Percentiles rank a stretch among this genome's conserved stretches.
Evolutionary conservation across 225 moss, liverwort and hornwort genomes (phyloP).

Genomic region (Marchantia polymorpha): DNA sequence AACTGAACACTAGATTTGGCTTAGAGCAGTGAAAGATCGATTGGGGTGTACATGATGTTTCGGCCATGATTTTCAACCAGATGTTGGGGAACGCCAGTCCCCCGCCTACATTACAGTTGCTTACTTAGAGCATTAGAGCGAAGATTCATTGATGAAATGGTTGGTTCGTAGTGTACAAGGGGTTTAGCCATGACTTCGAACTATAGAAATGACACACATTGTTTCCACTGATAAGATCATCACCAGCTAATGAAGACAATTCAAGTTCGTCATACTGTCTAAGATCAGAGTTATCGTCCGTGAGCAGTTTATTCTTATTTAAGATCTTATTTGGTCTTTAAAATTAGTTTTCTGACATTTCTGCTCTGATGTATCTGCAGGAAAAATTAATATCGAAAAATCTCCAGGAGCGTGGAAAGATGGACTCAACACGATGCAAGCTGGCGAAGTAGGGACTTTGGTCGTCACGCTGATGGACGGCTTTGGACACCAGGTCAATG

Average conservation of each 20-base stretch:
- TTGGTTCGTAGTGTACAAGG: too few species aligned
- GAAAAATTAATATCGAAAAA: background rate
- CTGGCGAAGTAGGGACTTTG: background rate
- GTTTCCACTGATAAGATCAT: background rate
- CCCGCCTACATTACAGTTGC: background rate
- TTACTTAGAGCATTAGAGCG: background rate
- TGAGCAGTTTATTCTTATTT: too few species aligned
- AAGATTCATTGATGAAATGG: background rate
- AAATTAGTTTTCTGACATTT: background rate
- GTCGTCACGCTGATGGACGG: background rate
- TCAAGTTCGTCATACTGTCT: background rate
- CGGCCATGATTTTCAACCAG: background rate
- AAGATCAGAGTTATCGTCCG: too few species aligned
- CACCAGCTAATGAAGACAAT: background rate
- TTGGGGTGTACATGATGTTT: too few species aligned
- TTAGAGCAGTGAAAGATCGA: background rate
- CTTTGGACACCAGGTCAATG: background rate
- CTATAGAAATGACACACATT: background rate
- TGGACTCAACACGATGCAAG: background rate
- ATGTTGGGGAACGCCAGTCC: background rate
- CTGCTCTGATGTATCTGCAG: background rate
- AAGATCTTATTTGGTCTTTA: background rate
- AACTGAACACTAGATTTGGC: background rate
- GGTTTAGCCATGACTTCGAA: background rate
- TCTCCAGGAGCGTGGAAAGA: background rate